Evolutionary conservation across 805 yeast genomes (phyloP).

Genomic region (Starmera quercuum): DNA sequence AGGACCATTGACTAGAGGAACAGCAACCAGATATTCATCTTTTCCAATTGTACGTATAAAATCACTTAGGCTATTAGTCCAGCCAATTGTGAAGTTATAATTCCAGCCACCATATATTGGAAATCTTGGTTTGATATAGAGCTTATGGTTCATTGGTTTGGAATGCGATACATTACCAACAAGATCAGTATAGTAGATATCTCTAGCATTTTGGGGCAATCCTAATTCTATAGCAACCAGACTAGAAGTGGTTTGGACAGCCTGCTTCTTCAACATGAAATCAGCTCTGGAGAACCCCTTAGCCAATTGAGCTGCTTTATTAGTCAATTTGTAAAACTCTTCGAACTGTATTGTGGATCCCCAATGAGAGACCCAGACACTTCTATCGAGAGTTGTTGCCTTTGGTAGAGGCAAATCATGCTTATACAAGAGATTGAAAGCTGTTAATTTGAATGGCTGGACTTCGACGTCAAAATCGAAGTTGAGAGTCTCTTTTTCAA

Average conservation of each 20-base stretch:
- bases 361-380: slow-evolving; percentile 87
- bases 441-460: slow-evolving; percentile 37
- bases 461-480: slow-evolving; percentile 49
- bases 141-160: slow-evolving; percentile 24
- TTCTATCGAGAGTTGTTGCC: slow-evolving; percentile 56
- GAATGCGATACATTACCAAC: slow-evolving; percentile 92
- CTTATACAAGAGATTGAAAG: slow-evolving; percentile 53
- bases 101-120: slow-evolving; percentile 97
- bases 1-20: slow-evolving; percentile 73
- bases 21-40: slow-evolving; percentile 44
- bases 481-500: slow-evolving; percentile 32
- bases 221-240: slow-evolving; percentile 53
- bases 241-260: slow-evolving; percentile 47
- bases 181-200: slow-evolving; percentile 74
- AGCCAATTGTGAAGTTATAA: slow-evolving; percentile 93
- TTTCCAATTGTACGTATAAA: slow-evolving; percentile 36
- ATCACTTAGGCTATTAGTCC: slow-evolving; percentile 56
- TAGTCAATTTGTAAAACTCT: slow-evolving; percentile 77
- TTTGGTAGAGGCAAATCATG: slow-evolving; percentile 60
- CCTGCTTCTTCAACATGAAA: slow-evolving; percentile 51
- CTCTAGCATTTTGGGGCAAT: slow-evolving; percentile 44
- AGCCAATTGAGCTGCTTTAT: slow-evolving; percentile 63
- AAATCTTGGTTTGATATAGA: slow-evolving; percentile 74
- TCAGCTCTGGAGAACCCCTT: slow-evolving; percentile 76
- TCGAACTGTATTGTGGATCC: slow-evolving; percentile 65